phyloP scores from a whole-genome alignment of 768 basidiomycete genomes.

The Pholiota microspora region DNA sequence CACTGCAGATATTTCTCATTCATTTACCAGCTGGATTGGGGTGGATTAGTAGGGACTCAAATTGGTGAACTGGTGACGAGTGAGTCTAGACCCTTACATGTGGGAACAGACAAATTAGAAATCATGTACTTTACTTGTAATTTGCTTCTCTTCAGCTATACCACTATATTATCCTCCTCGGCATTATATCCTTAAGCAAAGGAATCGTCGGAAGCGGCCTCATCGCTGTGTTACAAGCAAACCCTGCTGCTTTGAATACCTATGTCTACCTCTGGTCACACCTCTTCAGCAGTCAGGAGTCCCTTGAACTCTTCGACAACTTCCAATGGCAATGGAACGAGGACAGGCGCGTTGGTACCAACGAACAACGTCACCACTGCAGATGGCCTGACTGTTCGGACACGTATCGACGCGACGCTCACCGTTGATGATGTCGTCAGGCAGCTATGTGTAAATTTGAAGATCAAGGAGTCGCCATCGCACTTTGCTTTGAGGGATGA shows the following conservation, averaged over 20 bases:
- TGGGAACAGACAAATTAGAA: conserved; percentile 15
- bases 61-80: too few species aligned
- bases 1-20: neutral
- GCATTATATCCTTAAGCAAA: conserved; percentile 2
- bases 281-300: conserved; percentile 28
- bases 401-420: conserved; percentile 81
- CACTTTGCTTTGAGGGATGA: conserved; percentile 82
- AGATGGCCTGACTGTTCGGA: conserved; percentile 73
- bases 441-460: conserved; percentile 79
- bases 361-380: conserved; percentile 83
- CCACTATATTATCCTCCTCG: conserved; percentile 7
- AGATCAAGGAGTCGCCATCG: conserved; percentile 69
- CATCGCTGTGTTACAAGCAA: conserved; percentile 1
- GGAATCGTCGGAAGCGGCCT: neutral
- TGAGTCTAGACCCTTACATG: conserved; percentile 15
- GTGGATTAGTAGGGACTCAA: too few species aligned
- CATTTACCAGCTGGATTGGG: neutral
- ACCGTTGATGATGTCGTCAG: conserved; percentile 83
- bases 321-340: conserved; percentile 36
- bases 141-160: conserved; percentile 14
- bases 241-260: conserved; percentile 3
- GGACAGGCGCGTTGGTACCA: conserved; percentile 57
- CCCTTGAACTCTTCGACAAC: conserved; percentile 28
- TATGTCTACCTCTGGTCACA: conserved; percentile 29
- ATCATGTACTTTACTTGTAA: conserved; percentile 15